phyloP scores from a whole-genome alignment of 441 rosid species.

The Melastoma candidum region DNA sequence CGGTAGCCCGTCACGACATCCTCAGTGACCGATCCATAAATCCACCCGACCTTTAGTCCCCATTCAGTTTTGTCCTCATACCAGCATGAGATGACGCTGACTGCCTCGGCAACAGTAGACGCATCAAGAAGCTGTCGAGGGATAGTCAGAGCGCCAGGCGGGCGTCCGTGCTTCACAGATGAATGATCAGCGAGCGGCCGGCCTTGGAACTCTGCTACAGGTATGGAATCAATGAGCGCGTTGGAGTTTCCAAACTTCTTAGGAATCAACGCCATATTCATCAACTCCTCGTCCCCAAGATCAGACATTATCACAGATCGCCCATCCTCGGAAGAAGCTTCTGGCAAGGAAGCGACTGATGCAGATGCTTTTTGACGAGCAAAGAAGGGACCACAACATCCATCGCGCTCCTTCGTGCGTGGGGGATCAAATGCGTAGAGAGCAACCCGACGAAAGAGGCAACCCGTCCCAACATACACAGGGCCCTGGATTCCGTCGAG shows the following conservation, averaged over 20 bases:
- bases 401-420: conserved; percentile 6
- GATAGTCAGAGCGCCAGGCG: conserved; percentile 14
- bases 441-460: conserved; percentile 16
- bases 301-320: background rate
- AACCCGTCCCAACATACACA: conserved; percentile 16
- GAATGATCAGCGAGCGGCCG: conserved; percentile 14
- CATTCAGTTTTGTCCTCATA: conserved; percentile 19
- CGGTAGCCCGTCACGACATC: conserved; percentile 17
- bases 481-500: conserved; percentile 18
- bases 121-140: conserved; percentile 16
- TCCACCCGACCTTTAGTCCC: conserved; percentile 14
- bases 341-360: conserved; percentile 2
- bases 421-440: conserved; percentile 16
- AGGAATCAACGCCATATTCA: conserved; percentile 3
- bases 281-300: conserved; percentile 7
- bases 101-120: conserved; percentile 13
- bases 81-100: conserved; percentile 19
- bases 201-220: conserved; percentile 14
- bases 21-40: conserved; percentile 15
- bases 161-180: conserved; percentile 13
- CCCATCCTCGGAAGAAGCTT: conserved; percentile 1
- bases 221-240: conserved; percentile 10
- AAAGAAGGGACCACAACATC: conserved; percentile 9
- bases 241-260: conserved; percentile 13
- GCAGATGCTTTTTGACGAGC: background rate